Evolutionary conservation across 1,284 basidiomycete genomes (phyloP), one percentile per base, ranked within the genome.

Genomic region (Psilocybe mexicana): DNA sequence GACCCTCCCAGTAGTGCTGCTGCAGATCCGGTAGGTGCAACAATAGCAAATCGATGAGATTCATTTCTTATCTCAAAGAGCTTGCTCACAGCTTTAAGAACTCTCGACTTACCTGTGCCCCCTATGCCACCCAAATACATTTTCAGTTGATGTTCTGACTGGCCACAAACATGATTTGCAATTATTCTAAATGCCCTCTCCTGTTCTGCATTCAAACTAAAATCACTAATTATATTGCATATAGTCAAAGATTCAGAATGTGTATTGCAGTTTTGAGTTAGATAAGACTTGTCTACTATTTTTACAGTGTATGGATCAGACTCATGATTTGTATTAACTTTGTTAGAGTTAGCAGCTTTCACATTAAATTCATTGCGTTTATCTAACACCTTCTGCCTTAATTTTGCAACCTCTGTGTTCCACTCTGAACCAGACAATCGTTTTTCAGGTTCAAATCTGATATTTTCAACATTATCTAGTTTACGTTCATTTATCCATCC

Each of bases 21-120:
- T 5, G 72, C 68, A 6, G 70, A 58, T 0, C 75, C 75, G 10
- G 76, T 78, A 0, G 74, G 74, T 3, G 71, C 76, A 5, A 74
- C 30, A 1, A 70, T 47, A 1, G 71, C 43, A 40, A 75, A 70
- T 25, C 67, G 28, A 8, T 33, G 30, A 6, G 30, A 33, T 33
- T 33, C 30, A 33, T 33, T 33, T 33, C 30, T 4, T 33, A 8
- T 6, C 4, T 8, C 8, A 33, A 33, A 33, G 8, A 33, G 8
- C 4, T 33, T 8, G 8, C 5, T 6, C 4, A 33, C 8, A 6
- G 30, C 30, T 33, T 33, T 4, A 6, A 33, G 4, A 33, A 33
- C 30, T 6, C 30, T 4, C 5, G 30, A 33, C 8, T 33, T 33
- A 6, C 30, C 30, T 33, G 30, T 33, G 8, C 52, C 72, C 63